Conservation (phyloP, 345 rosid genomes). For the Acer negundo region DNA sequence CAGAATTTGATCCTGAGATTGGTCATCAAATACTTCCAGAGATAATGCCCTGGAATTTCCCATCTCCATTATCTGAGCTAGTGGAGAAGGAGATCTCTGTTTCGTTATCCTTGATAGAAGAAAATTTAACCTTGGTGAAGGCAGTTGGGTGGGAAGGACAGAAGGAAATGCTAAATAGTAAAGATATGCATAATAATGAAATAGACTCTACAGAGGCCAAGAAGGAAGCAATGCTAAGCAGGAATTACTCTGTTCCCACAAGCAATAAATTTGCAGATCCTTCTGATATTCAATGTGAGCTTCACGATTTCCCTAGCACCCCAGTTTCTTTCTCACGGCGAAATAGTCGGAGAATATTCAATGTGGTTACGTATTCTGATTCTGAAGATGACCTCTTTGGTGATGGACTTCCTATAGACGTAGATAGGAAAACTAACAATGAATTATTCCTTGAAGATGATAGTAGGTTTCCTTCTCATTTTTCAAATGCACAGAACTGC, state of each 20-base stretch:
- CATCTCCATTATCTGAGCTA: constrained; percentile 72
- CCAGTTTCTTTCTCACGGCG: constrained; percentile 41
- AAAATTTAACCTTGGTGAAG: constrained; percentile 36
- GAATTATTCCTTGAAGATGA: constrained; percentile 35
- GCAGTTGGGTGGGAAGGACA: constrained; percentile 43
- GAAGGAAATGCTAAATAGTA: constrained; percentile 34
- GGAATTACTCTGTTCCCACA: constrained; percentile 51
- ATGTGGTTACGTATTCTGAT: constrained; percentile 69
- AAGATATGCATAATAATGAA: constrained; percentile 36
- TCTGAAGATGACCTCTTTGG: constrained; percentile 67
- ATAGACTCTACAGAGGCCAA: constrained; percentile 54
- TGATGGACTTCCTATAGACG: constrained; percentile 25
- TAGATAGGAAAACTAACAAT: constrained; percentile 26
- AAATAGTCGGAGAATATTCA: constrained; percentile 49
- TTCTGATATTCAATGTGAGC: constrained; percentile 30
- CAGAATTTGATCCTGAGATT: constrained; percentile 59
- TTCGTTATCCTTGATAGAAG: constrained; percentile 50
- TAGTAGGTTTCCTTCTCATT: constrained; percentile 28
- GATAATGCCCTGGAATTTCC: constrained; percentile 66
- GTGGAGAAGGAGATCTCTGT: constrained; percentile 67
- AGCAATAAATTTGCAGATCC: constrained; percentile 42
- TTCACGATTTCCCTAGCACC: constrained; percentile 45
- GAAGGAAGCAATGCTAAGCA: constrained; percentile 76
- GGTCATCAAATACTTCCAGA: constrained; percentile 62
- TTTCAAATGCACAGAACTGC: constrained; percentile 34